Evolutionary conservation across 2,329 filamentous ascomycete genomes (phyloP).

Genomic region (Ophiocordyceps robertsii): DNA sequence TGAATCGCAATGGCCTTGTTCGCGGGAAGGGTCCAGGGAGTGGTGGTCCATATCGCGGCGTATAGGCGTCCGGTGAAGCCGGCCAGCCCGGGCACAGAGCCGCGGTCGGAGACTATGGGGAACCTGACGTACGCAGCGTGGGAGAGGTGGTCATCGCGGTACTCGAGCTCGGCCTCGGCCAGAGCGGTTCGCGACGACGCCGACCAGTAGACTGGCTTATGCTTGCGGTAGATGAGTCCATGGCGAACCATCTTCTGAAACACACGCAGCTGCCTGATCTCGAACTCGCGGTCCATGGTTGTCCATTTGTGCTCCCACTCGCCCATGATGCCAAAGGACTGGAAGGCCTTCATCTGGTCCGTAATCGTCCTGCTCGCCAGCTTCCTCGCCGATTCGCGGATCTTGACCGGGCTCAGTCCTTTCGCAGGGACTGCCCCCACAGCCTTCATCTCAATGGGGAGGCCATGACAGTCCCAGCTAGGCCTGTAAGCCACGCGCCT

Average conservation of each 20-base stretch:
- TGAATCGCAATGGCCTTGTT: slow-evolving; percentile 83
- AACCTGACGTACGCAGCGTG: slow-evolving; percentile 70
- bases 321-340: slow-evolving; percentile 63
- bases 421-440: slow-evolving; percentile 42
- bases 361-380: slow-evolving; percentile 57
- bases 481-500: slow-evolving; percentile 65
- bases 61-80: slow-evolving; percentile 39
- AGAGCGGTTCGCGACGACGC: slow-evolving; percentile 66
- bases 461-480: slow-evolving; percentile 95
- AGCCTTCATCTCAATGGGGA: slow-evolving; percentile 95
- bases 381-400: slow-evolving; percentile 49
- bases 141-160: slow-evolving; percentile 61
- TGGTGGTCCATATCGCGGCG: slow-evolving; percentile 97
- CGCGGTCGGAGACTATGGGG: slow-evolving; percentile 39
- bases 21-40: slow-evolving; percentile 90
- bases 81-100: slow-evolving; percentile 19
- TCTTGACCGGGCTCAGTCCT: slow-evolving; percentile 36
- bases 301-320: slow-evolving; percentile 68
- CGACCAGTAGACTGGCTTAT: slow-evolving; percentile 81
- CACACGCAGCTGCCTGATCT: slow-evolving; percentile 59
- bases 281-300: slow-evolving; percentile 66
- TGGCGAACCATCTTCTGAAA: slow-evolving; percentile 64
- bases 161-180: slow-evolving; percentile 76
- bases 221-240: slow-evolving; percentile 62
- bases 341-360: slow-evolving; percentile 61